These are phyloP conservation scores for Lobulomyces angularis DNA, from an alignment of 192 early-diverging fungal genomes.

Conservation along the genomic window DNA sequence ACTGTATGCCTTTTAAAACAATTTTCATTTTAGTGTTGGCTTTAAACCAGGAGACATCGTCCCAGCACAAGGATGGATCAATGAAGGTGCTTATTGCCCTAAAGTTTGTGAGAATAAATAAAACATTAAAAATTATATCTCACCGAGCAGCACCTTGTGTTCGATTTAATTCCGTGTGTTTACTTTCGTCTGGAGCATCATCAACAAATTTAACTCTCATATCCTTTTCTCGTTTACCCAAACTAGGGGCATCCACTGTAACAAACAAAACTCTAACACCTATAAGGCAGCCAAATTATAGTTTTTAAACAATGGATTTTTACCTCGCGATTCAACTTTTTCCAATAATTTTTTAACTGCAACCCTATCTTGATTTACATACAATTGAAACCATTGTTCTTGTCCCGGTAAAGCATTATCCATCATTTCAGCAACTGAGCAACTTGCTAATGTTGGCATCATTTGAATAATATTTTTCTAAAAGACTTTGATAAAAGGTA, in stretches of 20 bases:
- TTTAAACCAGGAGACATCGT: conserved; percentile 76
- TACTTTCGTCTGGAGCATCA: conserved; percentile 25
- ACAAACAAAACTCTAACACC: conserved; percentile 60
- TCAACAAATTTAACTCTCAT: conserved; percentile 61
- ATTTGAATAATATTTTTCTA: conserved; percentile 58
- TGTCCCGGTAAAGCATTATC: conserved; percentile 20
- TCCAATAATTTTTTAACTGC: conserved; percentile 25
- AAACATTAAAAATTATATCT: no score
- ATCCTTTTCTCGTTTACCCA: conserved; percentile 65
- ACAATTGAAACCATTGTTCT: conserved; percentile 41
- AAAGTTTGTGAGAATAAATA: no score
- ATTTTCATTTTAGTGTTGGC: conserved; percentile 77
- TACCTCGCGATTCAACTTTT: conserved; percentile 22
- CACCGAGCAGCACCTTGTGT: no score
- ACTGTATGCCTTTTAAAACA: conserved; percentile 85
- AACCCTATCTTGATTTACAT: conserved; percentile 17
- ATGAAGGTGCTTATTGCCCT: conserved; percentile 64
- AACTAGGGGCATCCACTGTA: conserved; percentile 65
- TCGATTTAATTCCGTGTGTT: no score
- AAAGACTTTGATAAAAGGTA: no score
- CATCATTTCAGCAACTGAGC: conserved; percentile 41
- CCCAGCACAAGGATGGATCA: conserved; percentile 77
- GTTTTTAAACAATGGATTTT: conserved; percentile 25
- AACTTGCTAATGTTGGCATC: conserved; percentile 67
- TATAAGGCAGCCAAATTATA: no score